Evolutionary conservation across 2,329 filamentous ascomycete genomes (phyloP).

Genomic region (Fusarium armeniacum): DNA sequence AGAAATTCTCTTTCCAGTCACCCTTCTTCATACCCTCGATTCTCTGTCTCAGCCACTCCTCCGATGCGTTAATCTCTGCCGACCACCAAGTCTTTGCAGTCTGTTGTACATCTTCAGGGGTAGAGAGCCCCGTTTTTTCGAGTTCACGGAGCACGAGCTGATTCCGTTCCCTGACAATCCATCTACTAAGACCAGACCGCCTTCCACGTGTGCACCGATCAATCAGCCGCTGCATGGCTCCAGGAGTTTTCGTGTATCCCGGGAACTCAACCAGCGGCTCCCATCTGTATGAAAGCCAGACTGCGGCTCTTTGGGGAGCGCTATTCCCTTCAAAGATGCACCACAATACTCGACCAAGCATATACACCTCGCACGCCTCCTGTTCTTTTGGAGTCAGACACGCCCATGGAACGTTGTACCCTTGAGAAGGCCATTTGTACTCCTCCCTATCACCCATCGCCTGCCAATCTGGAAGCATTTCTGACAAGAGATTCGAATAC

Average conservation of each 20-base stretch:
- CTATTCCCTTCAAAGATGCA: conserved; percentile 73
- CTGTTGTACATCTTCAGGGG: conserved; percentile 54
- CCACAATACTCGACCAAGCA: conserved; percentile 73
- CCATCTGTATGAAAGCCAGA: conserved; percentile 71
- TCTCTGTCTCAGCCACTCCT: conserved; percentile 62
- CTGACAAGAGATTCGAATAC: conserved; percentile 59
- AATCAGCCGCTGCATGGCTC: conserved; percentile 62
- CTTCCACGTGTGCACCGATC: conserved; percentile 66
- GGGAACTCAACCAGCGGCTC: conserved; percentile 71
- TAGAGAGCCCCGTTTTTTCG: conserved; percentile 52
- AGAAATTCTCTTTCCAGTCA: conserved; percentile 66
- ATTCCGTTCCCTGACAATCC: conserved; percentile 62
- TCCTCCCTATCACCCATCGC: conserved; percentile 57
- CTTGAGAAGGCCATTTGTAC: conserved; percentile 62
- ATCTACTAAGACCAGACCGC: conserved; percentile 59
- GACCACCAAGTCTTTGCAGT: conserved; percentile 64
- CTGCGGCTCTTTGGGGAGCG: conserved; percentile 68
- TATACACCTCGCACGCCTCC: conserved; percentile 72
- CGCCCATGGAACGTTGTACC: conserved; percentile 71
- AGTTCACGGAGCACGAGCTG: conserved; percentile 60
- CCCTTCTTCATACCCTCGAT: conserved; percentile 57
- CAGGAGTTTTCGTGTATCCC: conserved; percentile 63
- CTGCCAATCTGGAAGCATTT: conserved; percentile 64
- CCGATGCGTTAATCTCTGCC: conserved; percentile 62
- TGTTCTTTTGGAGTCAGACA: conserved; percentile 65